Evolutionary conservation across 2,329 filamentous ascomycete species (phyloP), one percentile per base, ranked within the genome.

Genomic region (Emmonsiellopsis sp.): DNA sequence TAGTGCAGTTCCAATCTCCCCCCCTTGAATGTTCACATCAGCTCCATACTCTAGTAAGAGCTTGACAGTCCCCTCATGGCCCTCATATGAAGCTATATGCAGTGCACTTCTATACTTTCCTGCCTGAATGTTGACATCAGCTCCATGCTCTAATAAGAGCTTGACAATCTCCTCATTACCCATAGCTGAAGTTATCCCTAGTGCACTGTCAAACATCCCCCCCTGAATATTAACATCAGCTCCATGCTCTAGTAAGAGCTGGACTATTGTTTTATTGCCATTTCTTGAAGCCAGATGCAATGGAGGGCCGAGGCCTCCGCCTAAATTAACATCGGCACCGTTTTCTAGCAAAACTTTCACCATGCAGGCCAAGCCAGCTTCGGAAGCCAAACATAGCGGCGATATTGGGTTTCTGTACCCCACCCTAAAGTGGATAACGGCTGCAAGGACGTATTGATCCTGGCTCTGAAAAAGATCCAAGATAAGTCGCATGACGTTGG

Each of bases 241-340:
- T 42, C 55, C 57, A 50, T 56, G n/a, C 1, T 41, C 46, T 38
- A 59, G 43, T 37, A 59, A 35, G 37, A 57, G 30, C 40, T 54
- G 41, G 16, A 55, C 26, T 42, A 52, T 45, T 26, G 49, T 32
- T 16, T 38, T 37, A 43, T 43, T 11, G 9, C 20, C 41, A 44
- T 9, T 9, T 5, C 10, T 16, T 9, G 10, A 5, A 44, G n/a
- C 5, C 5, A 26, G 8, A 9, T 9, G 15, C 20, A 16, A 8
- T 9, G 20, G 11, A 16, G 41, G 8, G 20, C n/a, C 20, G 20
- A 5, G 8, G 15, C 15, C 15, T 9, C 15, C n/a, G 5, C 10
- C 9, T 44, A 26, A 40, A 11, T 16, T 44, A 16, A 44, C 41
- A 9, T 44, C 41, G n/a, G n/a, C 41, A 11, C n/a, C 20, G 10